These are phyloP conservation scores for Delphinella strobiligena DNA, from an alignment of 2,329 filamentous ascomycete genomes.

Conservation along the genomic window DNA sequence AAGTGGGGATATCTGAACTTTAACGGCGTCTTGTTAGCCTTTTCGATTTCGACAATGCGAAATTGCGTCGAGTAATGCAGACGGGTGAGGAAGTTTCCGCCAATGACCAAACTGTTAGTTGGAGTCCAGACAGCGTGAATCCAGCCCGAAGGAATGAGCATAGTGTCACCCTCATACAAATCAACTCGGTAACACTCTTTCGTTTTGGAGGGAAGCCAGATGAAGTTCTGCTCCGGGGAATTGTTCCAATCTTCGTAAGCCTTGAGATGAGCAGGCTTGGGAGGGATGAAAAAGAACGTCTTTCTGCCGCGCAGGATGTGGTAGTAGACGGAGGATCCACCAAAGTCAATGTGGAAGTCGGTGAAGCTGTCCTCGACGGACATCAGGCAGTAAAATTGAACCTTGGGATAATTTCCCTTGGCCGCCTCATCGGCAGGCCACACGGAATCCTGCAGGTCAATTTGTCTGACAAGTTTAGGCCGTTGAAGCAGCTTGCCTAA, in stretches of 20 bases:
- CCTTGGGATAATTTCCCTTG: constrained; percentile 47
- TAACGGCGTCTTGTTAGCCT: constrained; percentile 51
- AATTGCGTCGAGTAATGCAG: constrained; percentile 57
- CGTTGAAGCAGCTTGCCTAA: constrained; percentile 50
- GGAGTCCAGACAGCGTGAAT: constrained; percentile 63
- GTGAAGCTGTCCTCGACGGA: constrained; percentile 60
- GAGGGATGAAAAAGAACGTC: constrained; percentile 60
- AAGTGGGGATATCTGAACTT: constrained; percentile 59
- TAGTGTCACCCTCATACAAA: constrained; percentile 54
- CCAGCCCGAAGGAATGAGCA: constrained; percentile 60
- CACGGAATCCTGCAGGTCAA: constrained; percentile 45
- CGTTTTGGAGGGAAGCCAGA: constrained; percentile 51
- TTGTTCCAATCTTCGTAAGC: constrained; percentile 63
- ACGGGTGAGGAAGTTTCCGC: constrained; percentile 57
- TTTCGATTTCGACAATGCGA: constrained; percentile 53
- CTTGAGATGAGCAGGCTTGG: constrained; percentile 55
- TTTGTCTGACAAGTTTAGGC: constrained; percentile 52
- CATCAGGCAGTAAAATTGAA: constrained; percentile 60
- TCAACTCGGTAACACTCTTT: constrained; percentile 58
- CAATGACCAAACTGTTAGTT: constrained; percentile 56
- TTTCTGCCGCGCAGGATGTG: constrained; percentile 58
- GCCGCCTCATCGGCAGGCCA: constrained; percentile 42
- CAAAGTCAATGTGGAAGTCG: constrained; percentile 62
- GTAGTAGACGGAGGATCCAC: constrained; percentile 58
- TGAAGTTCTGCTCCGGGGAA: constrained; percentile 52